phyloP scores from a whole-genome alignment of 345 rosid species.

The Erucastrum elatum region DNA sequence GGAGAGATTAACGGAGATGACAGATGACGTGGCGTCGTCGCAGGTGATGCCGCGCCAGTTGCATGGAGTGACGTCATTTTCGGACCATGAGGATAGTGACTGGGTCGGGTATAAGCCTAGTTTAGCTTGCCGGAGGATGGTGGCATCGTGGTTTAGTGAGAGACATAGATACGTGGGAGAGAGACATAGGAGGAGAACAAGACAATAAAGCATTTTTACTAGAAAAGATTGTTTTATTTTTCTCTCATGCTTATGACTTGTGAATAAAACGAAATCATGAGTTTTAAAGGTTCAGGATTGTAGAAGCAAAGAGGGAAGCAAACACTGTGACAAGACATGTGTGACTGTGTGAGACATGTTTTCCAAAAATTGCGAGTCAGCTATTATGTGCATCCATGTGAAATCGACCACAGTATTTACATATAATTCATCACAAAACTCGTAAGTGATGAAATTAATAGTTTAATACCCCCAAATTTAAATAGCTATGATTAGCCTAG shows the following conservation, averaged over 20 bases:
- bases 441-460: neutral
- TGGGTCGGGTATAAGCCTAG: conserved; percentile 54
- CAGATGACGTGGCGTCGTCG: conserved; percentile 49
- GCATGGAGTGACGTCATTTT: conserved; percentile 68
- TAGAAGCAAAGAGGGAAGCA: conserved; percentile 33
- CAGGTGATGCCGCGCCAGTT: conserved; percentile 71
- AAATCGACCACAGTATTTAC: neutral
- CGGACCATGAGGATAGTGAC: conserved; percentile 68
- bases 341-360: conserved; percentile 19
- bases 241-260: conserved; percentile 18
- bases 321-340: conserved; percentile 35
- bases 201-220: conserved; percentile 41
- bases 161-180: conserved; percentile 14
- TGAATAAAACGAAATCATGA: conserved; percentile 2
- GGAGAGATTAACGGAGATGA: conserved; percentile 60
- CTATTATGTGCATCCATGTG: conserved; percentile 11
- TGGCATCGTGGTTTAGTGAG: conserved; percentile 73
- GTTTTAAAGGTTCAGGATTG: neutral
- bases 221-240: neutral
- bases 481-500: neutral
- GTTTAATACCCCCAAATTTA: neutral
- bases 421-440: neutral
- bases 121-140: conserved; percentile 63
- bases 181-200: conserved; percentile 36
- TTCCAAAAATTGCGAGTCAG: neutral